phyloP scores from a whole-genome alignment of 225 moss, liverwort and hornwort species.

The Ulota crispa region DNA sequence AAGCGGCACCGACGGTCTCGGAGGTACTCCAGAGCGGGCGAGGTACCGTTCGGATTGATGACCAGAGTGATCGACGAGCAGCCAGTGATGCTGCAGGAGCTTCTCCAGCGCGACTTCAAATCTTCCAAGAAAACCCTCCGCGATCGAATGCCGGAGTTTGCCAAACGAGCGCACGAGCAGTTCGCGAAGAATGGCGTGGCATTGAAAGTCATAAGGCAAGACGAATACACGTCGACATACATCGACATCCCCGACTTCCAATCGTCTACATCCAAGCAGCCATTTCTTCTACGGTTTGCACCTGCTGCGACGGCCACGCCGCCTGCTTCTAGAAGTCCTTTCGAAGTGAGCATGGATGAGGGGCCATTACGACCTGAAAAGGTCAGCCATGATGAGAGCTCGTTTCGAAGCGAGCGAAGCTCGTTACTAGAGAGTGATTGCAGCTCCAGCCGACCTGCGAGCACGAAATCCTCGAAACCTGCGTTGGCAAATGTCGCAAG shows the following conservation, averaged over 20 bases:
- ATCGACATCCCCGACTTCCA: slow-evolving; percentile 2
- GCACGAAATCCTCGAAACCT: slow-evolving; percentile 7
- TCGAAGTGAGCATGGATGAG: slow-evolving; percentile 12
- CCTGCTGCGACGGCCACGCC: background rate
- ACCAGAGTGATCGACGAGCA: slow-evolving; percentile 17
- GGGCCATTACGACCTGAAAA: slow-evolving; percentile 31
- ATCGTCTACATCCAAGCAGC: background rate
- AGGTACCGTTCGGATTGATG: slow-evolving; percentile 5
- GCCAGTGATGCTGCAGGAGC: slow-evolving; percentile 51
- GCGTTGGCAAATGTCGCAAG: slow-evolving; percentile 12
- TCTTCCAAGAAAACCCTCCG: slow-evolving; percentile 30
- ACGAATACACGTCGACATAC: slow-evolving; percentile 9
- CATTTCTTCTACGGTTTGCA: slow-evolving; percentile 17
- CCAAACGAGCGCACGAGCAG: slow-evolving; percentile 29
- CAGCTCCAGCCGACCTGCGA: slow-evolving; percentile 22
- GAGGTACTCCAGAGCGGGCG: slow-evolving; percentile 26
- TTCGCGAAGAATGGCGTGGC: slow-evolving; percentile 12
- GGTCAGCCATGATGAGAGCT: background rate
- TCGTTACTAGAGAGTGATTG: slow-evolving; percentile 20
- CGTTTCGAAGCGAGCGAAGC: slow-evolving; percentile 26
- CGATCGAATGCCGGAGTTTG: slow-evolving; percentile 36
- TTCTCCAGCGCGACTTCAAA: slow-evolving; percentile 48
- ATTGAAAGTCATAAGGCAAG: background rate
- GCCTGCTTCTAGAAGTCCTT: background rate
- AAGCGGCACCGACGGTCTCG: slow-evolving; percentile 32